Conservation (phyloP, 202 grass and related monocot genomes). For the Carex arenaria region DNA sequence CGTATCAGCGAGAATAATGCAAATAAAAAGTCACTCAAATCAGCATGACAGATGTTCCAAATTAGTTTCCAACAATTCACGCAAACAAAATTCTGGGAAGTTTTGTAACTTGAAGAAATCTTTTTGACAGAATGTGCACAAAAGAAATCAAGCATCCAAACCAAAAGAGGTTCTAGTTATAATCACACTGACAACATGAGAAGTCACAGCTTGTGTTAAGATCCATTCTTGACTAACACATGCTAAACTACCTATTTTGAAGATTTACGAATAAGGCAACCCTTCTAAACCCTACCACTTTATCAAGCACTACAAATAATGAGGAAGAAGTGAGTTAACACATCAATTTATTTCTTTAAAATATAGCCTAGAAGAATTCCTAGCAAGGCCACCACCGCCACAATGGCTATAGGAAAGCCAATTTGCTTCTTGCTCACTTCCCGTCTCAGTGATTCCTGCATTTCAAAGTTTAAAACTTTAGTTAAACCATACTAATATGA, state of each 20-base stretch:
- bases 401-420: conserved; percentile 51
- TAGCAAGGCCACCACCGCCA: conserved; percentile 49
- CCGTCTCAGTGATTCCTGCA: conserved; percentile 52
- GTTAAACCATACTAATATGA: neutral
- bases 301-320: conserved; percentile 2
- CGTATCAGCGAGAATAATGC: no score
- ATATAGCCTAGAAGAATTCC: conserved; percentile 69
- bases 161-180: conserved; percentile 10
- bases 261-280: neutral
- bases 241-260: conserved; percentile 6
- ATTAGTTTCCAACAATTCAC: conserved; percentile 2
- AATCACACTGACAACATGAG: conserved; percentile 22
- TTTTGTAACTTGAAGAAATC: neutral
- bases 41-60: neutral
- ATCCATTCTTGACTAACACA: neutral
- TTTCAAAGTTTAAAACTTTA: neutral
- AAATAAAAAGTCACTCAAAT: neutral
- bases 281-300: conserved; percentile 6
- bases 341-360: conserved; percentile 56
- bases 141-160: conserved; percentile 1
- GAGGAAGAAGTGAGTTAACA: neutral
- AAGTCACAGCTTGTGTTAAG: conserved; percentile 7
- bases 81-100: neutral
- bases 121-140: neutral
- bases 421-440: conserved; percentile 42